Evolutionary conservation across 805 yeast species (phyloP).

Genomic region (Ogataea neopini): DNA sequence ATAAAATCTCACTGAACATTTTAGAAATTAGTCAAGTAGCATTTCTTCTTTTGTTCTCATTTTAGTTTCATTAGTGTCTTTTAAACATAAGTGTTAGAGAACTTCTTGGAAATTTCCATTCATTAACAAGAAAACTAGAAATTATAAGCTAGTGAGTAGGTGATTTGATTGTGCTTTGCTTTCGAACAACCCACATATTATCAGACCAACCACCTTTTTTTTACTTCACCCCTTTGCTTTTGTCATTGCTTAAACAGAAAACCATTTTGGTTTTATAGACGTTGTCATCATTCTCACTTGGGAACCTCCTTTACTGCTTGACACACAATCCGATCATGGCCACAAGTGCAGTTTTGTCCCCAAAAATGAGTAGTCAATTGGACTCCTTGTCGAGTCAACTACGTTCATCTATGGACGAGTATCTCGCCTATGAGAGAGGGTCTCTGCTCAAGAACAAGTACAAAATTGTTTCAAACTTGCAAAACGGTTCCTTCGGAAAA

Average conservation of each 20-base stretch:
- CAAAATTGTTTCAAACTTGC: conserved; percentile 45
- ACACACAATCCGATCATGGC: conserved; percentile 10
- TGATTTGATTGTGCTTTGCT: not conserved
- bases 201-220: not conserved
- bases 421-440: conserved; percentile 42
- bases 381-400: conserved; percentile 24
- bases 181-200: not conserved
- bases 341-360: conserved; percentile 18
- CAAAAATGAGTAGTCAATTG: conserved; percentile 21
- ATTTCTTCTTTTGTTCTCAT: not conserved
- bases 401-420: conserved; percentile 38
- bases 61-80: not conserved
- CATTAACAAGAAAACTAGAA: not conserved
- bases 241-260: not conserved
- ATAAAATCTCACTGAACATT: not conserved
- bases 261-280: not conserved
- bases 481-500: conserved; percentile 62
- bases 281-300: not conserved
- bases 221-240: not conserved
- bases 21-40: not conserved
- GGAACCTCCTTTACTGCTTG: not conserved
- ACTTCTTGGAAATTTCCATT: conserved; percentile 6
- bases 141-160: not conserved
- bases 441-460: conserved; percentile 42
- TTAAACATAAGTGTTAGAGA: not conserved